Evolutionary conservation across 176 grass and related monocot genomes (phyloP).

Genomic region (Miscanthus lutarioriparius): DNA sequence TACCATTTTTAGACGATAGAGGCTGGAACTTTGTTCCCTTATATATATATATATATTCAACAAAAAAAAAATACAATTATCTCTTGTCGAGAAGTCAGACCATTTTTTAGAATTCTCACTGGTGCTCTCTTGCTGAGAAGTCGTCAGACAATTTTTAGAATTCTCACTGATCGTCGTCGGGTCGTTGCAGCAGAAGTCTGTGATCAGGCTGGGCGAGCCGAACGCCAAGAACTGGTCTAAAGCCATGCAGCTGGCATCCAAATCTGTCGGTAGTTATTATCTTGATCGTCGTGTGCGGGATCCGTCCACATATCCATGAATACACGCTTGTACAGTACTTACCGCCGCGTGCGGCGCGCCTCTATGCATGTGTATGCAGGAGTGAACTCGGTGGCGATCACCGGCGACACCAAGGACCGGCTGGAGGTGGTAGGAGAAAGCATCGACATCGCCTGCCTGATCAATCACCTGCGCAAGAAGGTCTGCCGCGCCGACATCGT

Average conservation of each 20-base stretch:
- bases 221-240: conserved; percentile 32
- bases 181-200: conserved; percentile 41
- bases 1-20: too few relatives aligned
- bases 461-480: conserved; percentile 44
- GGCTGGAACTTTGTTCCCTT: too few relatives aligned
- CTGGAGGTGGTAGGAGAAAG: conserved; percentile 53
- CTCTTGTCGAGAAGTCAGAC: too few relatives aligned
- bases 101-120: too few relatives aligned
- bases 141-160: too few relatives aligned
- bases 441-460: conserved; percentile 40
- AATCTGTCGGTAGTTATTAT: neutral
- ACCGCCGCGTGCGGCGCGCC: too few relatives aligned
- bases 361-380: conserved; percentile 16
- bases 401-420: conserved; percentile 49
- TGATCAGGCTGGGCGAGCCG: conserved; percentile 43
- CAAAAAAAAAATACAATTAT: too few relatives aligned
- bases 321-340: too few relatives aligned
- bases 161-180: neutral
- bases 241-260: conserved; percentile 43
- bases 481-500: conserved; percentile 36
- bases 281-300: too few relatives aligned
- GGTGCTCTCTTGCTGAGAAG: too few relatives aligned
- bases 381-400: conserved; percentile 39
- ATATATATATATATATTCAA: too few relatives aligned
- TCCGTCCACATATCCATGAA: too few relatives aligned